Percentiles rank a stretch among this genome's conserved stretches.
Conservation (phyloP, 2,329 filamentous ascomycete genomes). For the Coniella lustricola region DNA sequence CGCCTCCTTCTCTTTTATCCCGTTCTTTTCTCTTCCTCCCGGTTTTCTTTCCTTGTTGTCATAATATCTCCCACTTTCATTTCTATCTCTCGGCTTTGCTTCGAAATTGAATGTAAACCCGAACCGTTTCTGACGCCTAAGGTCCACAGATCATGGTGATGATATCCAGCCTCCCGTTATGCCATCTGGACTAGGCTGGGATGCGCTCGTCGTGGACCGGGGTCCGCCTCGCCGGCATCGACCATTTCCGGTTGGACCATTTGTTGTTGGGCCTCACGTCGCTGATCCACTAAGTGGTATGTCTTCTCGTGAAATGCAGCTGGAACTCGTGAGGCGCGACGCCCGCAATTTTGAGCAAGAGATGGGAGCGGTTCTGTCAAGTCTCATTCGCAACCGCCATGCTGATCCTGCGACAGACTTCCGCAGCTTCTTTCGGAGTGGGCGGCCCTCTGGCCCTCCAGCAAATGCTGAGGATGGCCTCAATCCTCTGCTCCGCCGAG, state of each 20-base stretch:
- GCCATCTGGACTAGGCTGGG: slow-evolving; percentile 48
- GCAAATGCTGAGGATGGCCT: slow-evolving; percentile 68
- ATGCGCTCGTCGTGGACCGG: slow-evolving; percentile 45
- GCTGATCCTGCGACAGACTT: slow-evolving; percentile 32
- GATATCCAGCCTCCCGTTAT: slow-evolving; percentile 37
- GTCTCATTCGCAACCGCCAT: slow-evolving; percentile 9
- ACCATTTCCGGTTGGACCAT: slow-evolving; percentile 48
- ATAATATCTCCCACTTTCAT: no score
- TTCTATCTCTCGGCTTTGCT: no score
- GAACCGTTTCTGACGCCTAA: slow-evolving; percentile 1
- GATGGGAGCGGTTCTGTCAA: slow-evolving; percentile 9
- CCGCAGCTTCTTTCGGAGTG: slow-evolving; percentile 42
- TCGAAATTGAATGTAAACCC: no score
- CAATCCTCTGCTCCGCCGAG: slow-evolving; percentile 77
- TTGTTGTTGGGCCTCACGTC: slow-evolving; percentile 47
- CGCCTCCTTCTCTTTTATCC: no score
- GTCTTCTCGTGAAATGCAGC: slow-evolving; percentile 20
- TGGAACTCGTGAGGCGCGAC: slow-evolving; percentile 4
- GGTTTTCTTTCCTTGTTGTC: no score
- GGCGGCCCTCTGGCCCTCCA: slow-evolving; percentile 44
- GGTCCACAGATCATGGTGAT: slow-evolving; percentile 26
- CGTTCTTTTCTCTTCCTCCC: no score
- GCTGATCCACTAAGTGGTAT: slow-evolving; percentile 43
- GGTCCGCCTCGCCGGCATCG: slow-evolving; percentile 48
- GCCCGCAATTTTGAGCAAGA: slow-evolving; percentile 8